Base-by-base conservation (phyloP, 2,329 filamentous ascomycete genomes). In the Nemania diffusa region DNA sequence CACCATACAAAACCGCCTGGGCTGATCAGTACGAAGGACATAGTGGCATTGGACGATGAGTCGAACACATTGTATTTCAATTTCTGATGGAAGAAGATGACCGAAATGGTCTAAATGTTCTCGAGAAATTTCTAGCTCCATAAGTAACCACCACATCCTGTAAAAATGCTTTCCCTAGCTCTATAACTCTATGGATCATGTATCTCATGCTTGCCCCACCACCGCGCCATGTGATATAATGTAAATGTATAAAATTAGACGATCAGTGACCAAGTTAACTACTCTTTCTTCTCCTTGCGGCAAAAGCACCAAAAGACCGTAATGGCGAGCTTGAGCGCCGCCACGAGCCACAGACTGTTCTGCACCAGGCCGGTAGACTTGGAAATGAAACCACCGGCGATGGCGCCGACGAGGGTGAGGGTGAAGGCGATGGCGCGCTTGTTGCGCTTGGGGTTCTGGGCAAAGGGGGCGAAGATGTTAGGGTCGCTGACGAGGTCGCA, bases 401-500 rank as follows among this genome's bases (percentile, higher is more conserved):
- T 82, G 0, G 81, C 84, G 2, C 85, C 84, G 84, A n/a, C n/a
- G n/a, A n/a, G n/a, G n/a, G n/a, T n/a, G n/a, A n/a, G n/a, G n/a
- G n/a, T n/a, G n/a, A n/a, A 81, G 22, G 81, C 80, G 1, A 78
- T 73, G 27, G 83, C 78, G 24, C 85, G 77, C 42, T 84, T 75
- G 73, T 88, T 84, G 34, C 85, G 77, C 76, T 86, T 85, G 24
- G 79, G 78, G 62, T 88, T 88, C 37, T 82, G 75, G 32, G 66
- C 67, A 6, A 78, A 42, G 2, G 81, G 74, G 2, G 79, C 81
- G n/a, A 86, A 77, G 11, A 87, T 77, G 57, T 80, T 73, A 11
- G 82, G 82, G 72, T 88, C 86, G 52, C 83, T 84, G 68, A 86
- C 81, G 42, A 87, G 69, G 69, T 87, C 86, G 73, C 83, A 85